These are phyloP conservation scores for Novymonas esmeraldas DNA, from an alignment of 208 protist species.

Conservation along the genomic window DNA sequence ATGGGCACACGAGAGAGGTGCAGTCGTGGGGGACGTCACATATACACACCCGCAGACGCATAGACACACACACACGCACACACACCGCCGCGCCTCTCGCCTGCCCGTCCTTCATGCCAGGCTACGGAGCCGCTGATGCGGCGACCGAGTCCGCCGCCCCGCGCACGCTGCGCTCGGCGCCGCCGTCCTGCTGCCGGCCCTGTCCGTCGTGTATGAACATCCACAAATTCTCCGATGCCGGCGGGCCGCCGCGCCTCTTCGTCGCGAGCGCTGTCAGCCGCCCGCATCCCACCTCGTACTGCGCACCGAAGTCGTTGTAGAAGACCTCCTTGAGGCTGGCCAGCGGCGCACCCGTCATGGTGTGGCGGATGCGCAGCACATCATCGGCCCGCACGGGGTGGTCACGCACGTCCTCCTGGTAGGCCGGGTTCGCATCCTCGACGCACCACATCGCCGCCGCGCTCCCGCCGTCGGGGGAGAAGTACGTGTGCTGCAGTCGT, in stretches of 20 bases:
- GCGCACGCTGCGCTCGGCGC: neutral
- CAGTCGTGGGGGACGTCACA: too few relatives aligned
- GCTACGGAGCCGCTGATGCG: neutral
- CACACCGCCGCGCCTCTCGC: neutral
- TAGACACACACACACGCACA: neutral
- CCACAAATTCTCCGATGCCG: constrained; percentile 72
- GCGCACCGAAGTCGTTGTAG: constrained; percentile 85
- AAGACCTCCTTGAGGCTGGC: constrained; percentile 66
- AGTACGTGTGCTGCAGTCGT: constrained; percentile 82
- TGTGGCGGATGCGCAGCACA: constrained; percentile 76
- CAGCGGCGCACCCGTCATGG: constrained; percentile 77
- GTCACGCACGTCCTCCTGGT: constrained; percentile 87
- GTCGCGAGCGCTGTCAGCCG: constrained; percentile 47
- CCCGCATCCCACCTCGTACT: constrained; percentile 81
- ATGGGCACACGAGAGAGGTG: too few relatives aligned
- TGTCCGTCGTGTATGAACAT: constrained; percentile 80
- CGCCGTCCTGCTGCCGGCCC: constrained; percentile 12
- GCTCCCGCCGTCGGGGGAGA: constrained; percentile 77
- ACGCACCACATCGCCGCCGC: constrained; percentile 74
- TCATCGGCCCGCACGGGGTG: constrained; percentile 72
- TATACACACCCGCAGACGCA: too few relatives aligned
- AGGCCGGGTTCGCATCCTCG: constrained; percentile 77
- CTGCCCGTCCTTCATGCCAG: neutral
- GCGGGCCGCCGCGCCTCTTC: constrained; percentile 42
- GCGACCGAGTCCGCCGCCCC: neutral